Evolutionary conservation across 2,329 filamentous ascomycete species (phyloP).

Genomic region (Chaetomiaceae sp.): DNA sequence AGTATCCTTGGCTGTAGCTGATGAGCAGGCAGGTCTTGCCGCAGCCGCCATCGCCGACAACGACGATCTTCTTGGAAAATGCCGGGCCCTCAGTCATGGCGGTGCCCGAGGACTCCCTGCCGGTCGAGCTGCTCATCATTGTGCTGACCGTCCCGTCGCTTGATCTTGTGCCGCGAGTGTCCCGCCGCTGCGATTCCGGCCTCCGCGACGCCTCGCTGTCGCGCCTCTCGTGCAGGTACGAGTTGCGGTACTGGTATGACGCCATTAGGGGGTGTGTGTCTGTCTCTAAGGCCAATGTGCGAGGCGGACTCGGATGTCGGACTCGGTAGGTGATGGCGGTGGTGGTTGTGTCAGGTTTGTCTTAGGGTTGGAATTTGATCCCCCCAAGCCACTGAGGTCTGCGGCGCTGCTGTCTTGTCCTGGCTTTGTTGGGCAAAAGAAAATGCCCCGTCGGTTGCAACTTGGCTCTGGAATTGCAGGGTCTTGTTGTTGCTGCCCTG

Average conservation of each 20-base stretch:
- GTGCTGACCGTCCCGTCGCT: constrained; percentile 91
- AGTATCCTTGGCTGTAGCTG: constrained; percentile 97
- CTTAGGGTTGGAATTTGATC: constrained; percentile 3
- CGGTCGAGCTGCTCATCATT: constrained; percentile 64
- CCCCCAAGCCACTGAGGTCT: constrained; percentile 9
- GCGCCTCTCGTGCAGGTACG: constrained; percentile 43
- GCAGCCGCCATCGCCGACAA: constrained; percentile 95
- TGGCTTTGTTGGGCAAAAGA: constrained; percentile 5
- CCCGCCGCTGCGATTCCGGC: constrained; percentile 37
- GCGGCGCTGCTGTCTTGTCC: constrained; percentile 1
- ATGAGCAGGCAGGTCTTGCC: constrained; percentile 98
- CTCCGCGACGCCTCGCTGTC: constrained; percentile 36
- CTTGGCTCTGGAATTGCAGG: constrained; percentile 1
- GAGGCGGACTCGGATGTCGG: not conserved
- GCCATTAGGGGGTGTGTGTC: constrained; percentile 37
- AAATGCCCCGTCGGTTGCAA: not conserved
- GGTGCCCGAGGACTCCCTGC: constrained; percentile 73
- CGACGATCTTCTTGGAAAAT: constrained; percentile 98
- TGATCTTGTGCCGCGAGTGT: constrained; percentile 56
- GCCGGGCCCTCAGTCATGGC: constrained; percentile 84
- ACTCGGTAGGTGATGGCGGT: not conserved
- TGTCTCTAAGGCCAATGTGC: not conserved
- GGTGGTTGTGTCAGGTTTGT: constrained; percentile 2
- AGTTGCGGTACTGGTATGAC: constrained; percentile 50
- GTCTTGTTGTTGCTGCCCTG: constrained; percentile 5